Conservation (phyloP, 1,139 yeast species). For the Wickerhamomyces sp. region DNA sequence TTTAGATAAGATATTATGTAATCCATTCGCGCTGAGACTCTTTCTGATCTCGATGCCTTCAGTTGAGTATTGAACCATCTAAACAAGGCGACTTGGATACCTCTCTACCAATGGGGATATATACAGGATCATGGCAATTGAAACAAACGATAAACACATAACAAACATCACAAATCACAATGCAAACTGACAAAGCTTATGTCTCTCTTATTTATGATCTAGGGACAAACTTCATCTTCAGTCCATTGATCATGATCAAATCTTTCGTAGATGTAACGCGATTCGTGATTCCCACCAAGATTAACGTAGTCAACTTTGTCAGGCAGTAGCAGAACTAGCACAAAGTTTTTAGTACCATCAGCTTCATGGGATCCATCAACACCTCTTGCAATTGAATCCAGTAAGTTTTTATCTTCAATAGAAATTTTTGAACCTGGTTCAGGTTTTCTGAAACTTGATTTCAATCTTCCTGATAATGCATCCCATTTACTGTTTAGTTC, state of each 20-base stretch:
- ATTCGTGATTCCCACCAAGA: slow-evolving; percentile 39
- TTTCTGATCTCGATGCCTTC: background rate
- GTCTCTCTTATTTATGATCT: background rate
- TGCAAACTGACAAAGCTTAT: too few species aligned
- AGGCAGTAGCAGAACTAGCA: slow-evolving; percentile 63
- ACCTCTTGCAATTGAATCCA: slow-evolving; percentile 74
- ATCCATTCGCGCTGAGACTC: too few species aligned
- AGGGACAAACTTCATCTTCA: slow-evolving; percentile 77
- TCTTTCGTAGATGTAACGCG: slow-evolving; percentile 50
- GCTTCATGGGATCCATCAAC: slow-evolving; percentile 77
- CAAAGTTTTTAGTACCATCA: slow-evolving; percentile 65
- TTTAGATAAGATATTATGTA: background rate
- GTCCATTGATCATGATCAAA: slow-evolving; percentile 62
- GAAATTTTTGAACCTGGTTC: slow-evolving; percentile 54
- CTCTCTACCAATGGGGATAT: background rate
- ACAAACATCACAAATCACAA: too few species aligned
- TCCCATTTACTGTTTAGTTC: slow-evolving; percentile 67
- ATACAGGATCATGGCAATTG: background rate
- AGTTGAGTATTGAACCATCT: background rate
- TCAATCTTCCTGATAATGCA: slow-evolving; percentile 48
- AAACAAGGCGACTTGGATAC: background rate
- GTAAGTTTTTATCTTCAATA: slow-evolving; percentile 47
- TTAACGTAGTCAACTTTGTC: slow-evolving; percentile 71
- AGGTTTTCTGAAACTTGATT: slow-evolving; percentile 64
- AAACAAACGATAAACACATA: background rate